Conservation (phyloP, 805 yeast genomes). For the Blastobotrys robertii region DNA sequence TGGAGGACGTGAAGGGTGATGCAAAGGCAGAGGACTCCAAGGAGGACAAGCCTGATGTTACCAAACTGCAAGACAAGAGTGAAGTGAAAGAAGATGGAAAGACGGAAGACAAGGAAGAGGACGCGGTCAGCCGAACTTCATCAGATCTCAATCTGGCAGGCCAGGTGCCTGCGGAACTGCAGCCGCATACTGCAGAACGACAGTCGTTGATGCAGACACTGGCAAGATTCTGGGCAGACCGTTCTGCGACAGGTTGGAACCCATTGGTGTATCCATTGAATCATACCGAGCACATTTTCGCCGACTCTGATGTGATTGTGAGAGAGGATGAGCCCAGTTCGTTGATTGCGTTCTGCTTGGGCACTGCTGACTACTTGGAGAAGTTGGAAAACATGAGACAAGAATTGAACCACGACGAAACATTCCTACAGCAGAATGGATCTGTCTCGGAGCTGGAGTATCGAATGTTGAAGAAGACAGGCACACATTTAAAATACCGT, state of each 20-base stretch:
- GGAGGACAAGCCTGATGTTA: not conserved
- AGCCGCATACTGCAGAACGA: slow-evolving; percentile 41
- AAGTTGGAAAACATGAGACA: slow-evolving; percentile 38
- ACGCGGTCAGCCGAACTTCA: not conserved
- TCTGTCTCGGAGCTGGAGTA: slow-evolving; percentile 38
- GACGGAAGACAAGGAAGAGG: not conserved
- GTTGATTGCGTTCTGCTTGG: slow-evolving; percentile 82
- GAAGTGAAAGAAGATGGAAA: not conserved
- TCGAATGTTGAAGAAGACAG: slow-evolving; percentile 69
- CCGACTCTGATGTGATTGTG: slow-evolving; percentile 86
- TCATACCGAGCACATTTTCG: slow-evolving; percentile 81
- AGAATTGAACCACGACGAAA: slow-evolving; percentile 1
- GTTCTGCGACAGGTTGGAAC: slow-evolving; percentile 93
- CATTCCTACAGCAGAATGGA: not conserved
- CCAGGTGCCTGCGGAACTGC: not conserved
- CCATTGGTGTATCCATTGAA: slow-evolving; percentile 76
- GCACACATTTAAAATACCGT: slow-evolving; percentile 74
- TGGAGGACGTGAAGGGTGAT: not conserved
- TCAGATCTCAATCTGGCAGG: not conserved
- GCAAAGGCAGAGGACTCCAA: not conserved
- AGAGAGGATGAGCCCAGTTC: slow-evolving; percentile 97
- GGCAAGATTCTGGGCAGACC: slow-evolving; percentile 93
- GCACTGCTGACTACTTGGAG: slow-evolving; percentile 70
- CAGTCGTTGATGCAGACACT: slow-evolving; percentile 73
- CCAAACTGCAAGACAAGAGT: not conserved